phyloP scores from a whole-genome alignment of 75 land plant species.

The Cryptomeria japonica region DNA sequence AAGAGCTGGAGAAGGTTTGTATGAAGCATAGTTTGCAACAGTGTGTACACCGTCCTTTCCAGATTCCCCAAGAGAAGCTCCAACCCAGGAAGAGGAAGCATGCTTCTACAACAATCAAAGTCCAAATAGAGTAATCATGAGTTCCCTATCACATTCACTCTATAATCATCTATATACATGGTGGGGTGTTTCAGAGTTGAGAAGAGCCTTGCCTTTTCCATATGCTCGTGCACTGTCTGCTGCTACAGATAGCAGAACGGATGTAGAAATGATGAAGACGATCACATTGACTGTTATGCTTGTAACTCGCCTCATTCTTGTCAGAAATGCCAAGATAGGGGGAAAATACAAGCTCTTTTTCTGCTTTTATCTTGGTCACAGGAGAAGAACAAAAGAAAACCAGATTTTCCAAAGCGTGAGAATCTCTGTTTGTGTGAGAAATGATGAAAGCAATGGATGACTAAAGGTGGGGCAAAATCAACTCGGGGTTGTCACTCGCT shows the following conservation, averaged over 20 bases:
- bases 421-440: too few relatives aligned
- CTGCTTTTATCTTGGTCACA: background rate
- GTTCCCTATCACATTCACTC: background rate
- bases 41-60: background rate
- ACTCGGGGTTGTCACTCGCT: too few relatives aligned
- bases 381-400: background rate
- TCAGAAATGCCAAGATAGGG: background rate
- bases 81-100: background rate
- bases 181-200: background rate
- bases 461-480: too few relatives aligned
- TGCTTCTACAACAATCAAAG: background rate
- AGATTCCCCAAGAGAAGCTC: background rate
- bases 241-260: background rate
- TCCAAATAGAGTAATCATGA: background rate
- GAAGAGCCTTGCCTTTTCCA: background rate
- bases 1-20: conserved; percentile 1
- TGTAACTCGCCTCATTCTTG: background rate
- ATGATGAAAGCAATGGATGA: too few relatives aligned
- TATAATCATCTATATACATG: background rate
- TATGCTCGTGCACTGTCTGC: background rate
- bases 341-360: too few relatives aligned
- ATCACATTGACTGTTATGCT: background rate
- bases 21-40: background rate
- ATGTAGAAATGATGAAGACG: background rate
- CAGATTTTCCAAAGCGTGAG: too few relatives aligned